Base-by-base conservation (phyloP, 164 flowering plant species). In the Stephania japonica region DNA sequence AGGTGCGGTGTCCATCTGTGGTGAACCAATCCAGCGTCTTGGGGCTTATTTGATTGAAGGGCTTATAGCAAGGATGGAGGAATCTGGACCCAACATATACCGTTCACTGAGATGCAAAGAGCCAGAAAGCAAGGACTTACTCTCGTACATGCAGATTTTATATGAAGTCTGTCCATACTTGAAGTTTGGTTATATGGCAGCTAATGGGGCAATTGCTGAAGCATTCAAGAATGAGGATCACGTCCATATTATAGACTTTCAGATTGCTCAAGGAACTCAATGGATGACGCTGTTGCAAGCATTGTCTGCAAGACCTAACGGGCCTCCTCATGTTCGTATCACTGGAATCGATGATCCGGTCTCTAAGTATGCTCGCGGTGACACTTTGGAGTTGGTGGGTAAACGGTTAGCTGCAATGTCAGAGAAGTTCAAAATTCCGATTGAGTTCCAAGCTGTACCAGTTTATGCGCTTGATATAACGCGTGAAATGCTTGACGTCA, bases 171-270 rank as follows among this genome's bases (percentile, higher is more conserved):
- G 97, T 81, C 97, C 97, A 2, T 91, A 90, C 79, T 70, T 89
- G 75, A 91, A 91, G 74, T 91, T 91, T 70, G 97, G 94, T 24
- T 90, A 90, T 84, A 88, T 91, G 92, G 91, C 97, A 41, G 97
- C 94, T 23, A 91, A 91, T 80, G 97, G 94, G 11, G 97, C 94
- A 8, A 91, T 91, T 21, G 97, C 94, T 1, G 92, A 90, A 75
- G 97, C 94, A 5, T 85, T 87, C 77, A 87, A 77, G 73, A 81
- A 79, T 50, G 94, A 88, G 76, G 86, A 88, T 63, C 81, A 79
- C 2, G 86, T 91, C 24, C 97, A 91, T 79, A 90, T 91, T 38
- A 76, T 91, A 41, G 97, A 91, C 71, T 91, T 88, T 78, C 94
- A 90, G 76, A 90, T 91, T 65, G 87, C 85, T 47, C 94, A 88